A percentile compares a stretch with the other conserved stretches of the same genome.
Conservation (phyloP, 1,284 basidiomycete genomes). For the Ganoderma lucidum region DNA sequence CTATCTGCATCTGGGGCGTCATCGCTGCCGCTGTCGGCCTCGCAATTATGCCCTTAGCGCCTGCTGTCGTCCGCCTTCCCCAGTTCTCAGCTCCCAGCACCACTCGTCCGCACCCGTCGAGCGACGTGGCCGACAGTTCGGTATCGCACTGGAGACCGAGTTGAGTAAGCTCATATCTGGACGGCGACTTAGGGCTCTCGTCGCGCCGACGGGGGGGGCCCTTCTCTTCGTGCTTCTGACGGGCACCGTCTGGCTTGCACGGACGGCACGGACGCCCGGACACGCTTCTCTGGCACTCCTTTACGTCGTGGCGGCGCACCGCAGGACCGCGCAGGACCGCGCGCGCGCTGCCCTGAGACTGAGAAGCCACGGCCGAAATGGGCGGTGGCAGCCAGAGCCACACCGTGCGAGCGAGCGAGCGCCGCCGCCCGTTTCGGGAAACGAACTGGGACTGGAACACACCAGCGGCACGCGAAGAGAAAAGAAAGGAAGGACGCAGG, state of each 20-base stretch:
- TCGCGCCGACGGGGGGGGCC: slow-evolving; percentile 8
- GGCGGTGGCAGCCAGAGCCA: slow-evolving; percentile 20
- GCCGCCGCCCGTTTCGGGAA: slow-evolving; percentile 11
- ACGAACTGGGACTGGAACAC: background rate
- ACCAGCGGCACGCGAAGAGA: slow-evolving; percentile 8
- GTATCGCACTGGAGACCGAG: slow-evolving; percentile 1
- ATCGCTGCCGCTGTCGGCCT: slow-evolving; percentile 3
- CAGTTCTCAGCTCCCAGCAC: background rate
- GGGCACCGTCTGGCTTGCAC: slow-evolving; percentile 10
- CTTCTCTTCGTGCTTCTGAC: background rate
- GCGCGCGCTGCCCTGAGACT: background rate
- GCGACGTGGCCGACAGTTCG: background rate
- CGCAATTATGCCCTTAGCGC: slow-evolving; percentile 2
- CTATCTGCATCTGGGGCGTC: slow-evolving; percentile 9
- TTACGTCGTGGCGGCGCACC: slow-evolving; percentile 26
- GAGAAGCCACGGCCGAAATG: slow-evolving; percentile 22
- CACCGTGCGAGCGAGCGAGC: slow-evolving; percentile 20
- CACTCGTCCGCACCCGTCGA: background rate
- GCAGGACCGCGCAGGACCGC: slow-evolving; percentile 14
- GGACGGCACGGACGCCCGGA: slow-evolving; percentile 23
- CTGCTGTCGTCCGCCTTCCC: background rate
- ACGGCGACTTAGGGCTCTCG: background rate
- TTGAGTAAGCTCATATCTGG: slow-evolving; percentile 6
- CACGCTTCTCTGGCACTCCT: slow-evolving; percentile 18
- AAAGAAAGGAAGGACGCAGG: background rate